Evolutionary conservation across 73 alveolate species (phyloP).

Genomic region (Paraurostyla sp.): DNA sequence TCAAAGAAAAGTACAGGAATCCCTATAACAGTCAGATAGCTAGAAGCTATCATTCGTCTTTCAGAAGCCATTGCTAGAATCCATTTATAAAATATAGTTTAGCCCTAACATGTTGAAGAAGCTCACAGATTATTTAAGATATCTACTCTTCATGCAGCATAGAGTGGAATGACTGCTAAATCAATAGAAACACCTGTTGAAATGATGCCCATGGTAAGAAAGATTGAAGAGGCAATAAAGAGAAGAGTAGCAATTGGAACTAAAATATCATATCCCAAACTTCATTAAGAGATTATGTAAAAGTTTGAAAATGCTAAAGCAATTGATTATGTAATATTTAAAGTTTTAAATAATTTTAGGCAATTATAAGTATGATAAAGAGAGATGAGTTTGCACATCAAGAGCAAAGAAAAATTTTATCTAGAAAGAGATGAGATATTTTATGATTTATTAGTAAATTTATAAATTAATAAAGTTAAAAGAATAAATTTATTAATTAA

Average conservation of each 20-base stretch:
- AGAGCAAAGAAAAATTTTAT: conserved; percentile 90
- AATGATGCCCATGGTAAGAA: conserved; percentile 82
- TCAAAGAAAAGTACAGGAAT: conserved; percentile 90
- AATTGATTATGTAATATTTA: conserved; percentile 80
- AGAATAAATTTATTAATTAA: too few relatives aligned
- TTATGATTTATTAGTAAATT: too few relatives aligned
- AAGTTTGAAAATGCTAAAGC: conserved; percentile 89
- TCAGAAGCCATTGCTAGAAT: conserved; percentile 99
- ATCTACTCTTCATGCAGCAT: conserved; percentile 97
- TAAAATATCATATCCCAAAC: conserved; percentile 87
- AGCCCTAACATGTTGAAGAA: conserved; percentile 96
- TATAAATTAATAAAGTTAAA: too few relatives aligned
- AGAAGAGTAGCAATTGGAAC: conserved; percentile 96
- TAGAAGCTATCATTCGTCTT: conserved; percentile 99
- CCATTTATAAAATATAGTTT: conserved; percentile 93
- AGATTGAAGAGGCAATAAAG: conserved; percentile 94
- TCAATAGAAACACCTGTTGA: conserved; percentile 88
- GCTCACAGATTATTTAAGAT: conserved; percentile 99
- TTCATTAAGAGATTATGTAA: conserved; percentile 88
- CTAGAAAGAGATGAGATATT: conserved; percentile 92
- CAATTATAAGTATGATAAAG: conserved; percentile 88
- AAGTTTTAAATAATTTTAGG: conserved; percentile 42
- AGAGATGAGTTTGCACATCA: conserved; percentile 86
- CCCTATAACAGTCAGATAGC: conserved; percentile 99
- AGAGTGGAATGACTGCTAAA: conserved; percentile 88